Conservation (phyloP, 208 protist species). For the Acanthamoeba rhysodes region DNA sequence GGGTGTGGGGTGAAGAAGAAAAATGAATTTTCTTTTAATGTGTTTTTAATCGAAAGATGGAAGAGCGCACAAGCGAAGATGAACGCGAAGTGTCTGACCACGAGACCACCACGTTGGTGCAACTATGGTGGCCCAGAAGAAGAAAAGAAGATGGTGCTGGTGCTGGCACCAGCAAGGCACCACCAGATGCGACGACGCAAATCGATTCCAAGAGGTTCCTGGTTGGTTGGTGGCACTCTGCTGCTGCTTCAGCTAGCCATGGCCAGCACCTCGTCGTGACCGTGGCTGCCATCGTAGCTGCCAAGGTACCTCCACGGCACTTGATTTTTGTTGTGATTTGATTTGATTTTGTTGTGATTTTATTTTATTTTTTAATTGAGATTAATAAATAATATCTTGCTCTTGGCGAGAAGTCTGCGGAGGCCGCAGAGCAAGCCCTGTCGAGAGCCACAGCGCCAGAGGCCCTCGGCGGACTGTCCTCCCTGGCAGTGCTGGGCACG, state of each 20-base stretch:
- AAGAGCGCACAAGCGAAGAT: neutral
- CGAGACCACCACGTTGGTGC: neutral
- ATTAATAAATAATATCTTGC: neutral
- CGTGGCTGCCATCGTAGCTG: neutral
- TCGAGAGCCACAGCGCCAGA: neutral
- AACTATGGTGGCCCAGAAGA: neutral
- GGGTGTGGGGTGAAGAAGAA: too few species aligned
- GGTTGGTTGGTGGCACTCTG: conserved; percentile 1
- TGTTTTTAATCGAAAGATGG: neutral
- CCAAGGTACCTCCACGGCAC: neutral
- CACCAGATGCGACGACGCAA: neutral
- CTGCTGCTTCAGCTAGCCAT: too few species aligned
- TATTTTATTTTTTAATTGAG: neutral
- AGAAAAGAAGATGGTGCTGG: neutral
- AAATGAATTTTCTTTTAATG: too few species aligned
- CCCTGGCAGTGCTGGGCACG: neutral
- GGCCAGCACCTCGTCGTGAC: neutral
- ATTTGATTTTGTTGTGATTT: neutral
- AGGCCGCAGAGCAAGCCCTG: neutral
- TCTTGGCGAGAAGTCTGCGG: neutral
- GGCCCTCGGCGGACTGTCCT: neutral
- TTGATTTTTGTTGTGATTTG: neutral
- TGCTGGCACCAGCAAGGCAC: too few species aligned
- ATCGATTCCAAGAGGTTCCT: neutral
- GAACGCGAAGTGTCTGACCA: neutral